phyloP scores from a whole-genome alignment of 805 yeast species.

The Suhomyces pyralidae region DNA sequence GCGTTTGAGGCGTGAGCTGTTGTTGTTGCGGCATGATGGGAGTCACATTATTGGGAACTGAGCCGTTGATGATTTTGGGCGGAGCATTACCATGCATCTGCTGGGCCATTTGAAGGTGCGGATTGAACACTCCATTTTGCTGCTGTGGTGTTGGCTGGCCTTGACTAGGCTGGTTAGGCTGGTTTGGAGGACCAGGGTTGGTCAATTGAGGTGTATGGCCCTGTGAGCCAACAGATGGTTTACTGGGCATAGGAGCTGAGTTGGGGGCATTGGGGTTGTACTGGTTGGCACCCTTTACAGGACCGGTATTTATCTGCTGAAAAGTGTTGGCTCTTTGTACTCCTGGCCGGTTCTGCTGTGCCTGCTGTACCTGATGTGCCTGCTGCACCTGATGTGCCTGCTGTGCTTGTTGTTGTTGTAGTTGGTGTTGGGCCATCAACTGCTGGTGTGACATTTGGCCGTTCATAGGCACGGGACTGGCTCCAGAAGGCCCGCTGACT shows the following conservation, averaged over 20 bases:
- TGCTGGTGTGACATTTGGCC: slow-evolving; percentile 8
- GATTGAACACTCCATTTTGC: slow-evolving; percentile 3
- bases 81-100: slow-evolving; percentile 16
- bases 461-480: slow-evolving; percentile 6
- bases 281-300: slow-evolving; percentile 10
- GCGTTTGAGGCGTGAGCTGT: slow-evolving; percentile 20
- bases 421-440: slow-evolving; percentile 11
- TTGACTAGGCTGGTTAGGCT: slow-evolving; percentile 11
- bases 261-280: slow-evolving; percentile 17
- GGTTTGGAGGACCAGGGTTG: slow-evolving; percentile 14
- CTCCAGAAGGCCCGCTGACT: slow-evolving; percentile 4
- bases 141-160: slow-evolving; percentile 6
- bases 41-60: slow-evolving; percentile 15
- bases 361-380: slow-evolving; percentile 11
- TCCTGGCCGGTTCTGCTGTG: slow-evolving; percentile 12
- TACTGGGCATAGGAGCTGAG: slow-evolving; percentile 22
- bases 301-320: slow-evolving; percentile 14
- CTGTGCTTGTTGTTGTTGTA: slow-evolving; percentile 10
- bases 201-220: slow-evolving; percentile 32
- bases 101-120: slow-evolving; percentile 13
- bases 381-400: slow-evolving; percentile 11
- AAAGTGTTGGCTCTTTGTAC: slow-evolving; percentile 20
- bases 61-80: slow-evolving; percentile 7
- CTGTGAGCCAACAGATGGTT: slow-evolving; percentile 17
- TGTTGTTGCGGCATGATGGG: slow-evolving; percentile 26